Conservation (phyloP, 352 stramenopile genomes). For the Pythium folliculosum region DNA sequence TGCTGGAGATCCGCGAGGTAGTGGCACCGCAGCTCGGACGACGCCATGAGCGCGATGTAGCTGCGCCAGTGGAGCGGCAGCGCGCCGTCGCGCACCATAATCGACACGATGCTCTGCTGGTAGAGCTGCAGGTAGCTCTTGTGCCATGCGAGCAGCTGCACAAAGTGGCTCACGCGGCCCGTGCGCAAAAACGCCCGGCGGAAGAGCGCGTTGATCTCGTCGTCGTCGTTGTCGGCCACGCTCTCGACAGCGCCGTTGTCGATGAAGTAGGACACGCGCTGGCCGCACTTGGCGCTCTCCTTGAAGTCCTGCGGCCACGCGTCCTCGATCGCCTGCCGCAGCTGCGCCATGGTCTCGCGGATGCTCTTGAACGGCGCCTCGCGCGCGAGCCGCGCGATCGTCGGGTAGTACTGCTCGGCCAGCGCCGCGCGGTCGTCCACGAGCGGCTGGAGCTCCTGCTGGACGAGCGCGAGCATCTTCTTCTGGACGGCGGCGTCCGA, state of each 20-base stretch:
- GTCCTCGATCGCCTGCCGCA: constrained; percentile 49
- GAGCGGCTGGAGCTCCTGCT: constrained; percentile 62
- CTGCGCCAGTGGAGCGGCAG: constrained; percentile 77
- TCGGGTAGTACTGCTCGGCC: constrained; percentile 70
- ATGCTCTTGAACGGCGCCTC: constrained; percentile 70
- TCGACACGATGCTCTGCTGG: constrained; percentile 56
- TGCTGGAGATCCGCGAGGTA: constrained; percentile 81
- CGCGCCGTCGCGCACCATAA: constrained; percentile 76
- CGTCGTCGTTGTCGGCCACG: constrained; percentile 43
- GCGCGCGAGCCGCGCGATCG: constrained; percentile 56
- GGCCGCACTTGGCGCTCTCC: background rate
- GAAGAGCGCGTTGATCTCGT: constrained; percentile 56
- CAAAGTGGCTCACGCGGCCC: constrained; percentile 77
- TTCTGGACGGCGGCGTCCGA: constrained; percentile 62
- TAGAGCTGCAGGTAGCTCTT: constrained; percentile 76
- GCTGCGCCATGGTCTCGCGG: constrained; percentile 49
- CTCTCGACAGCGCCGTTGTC: constrained; percentile 35
- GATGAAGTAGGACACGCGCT: constrained; percentile 67
- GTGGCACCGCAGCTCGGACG: constrained; percentile 73
- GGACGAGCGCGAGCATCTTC: constrained; percentile 53
- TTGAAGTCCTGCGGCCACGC: constrained; percentile 12
- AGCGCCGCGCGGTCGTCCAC: constrained; percentile 31
- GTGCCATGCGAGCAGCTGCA: constrained; percentile 80
- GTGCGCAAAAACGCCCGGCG: constrained; percentile 58
- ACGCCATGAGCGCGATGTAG: constrained; percentile 87